These are phyloP conservation scores for Acanthamoeba castellanii DNA, from an alignment of 208 protist genomes.

Conservation along the genomic window DNA sequence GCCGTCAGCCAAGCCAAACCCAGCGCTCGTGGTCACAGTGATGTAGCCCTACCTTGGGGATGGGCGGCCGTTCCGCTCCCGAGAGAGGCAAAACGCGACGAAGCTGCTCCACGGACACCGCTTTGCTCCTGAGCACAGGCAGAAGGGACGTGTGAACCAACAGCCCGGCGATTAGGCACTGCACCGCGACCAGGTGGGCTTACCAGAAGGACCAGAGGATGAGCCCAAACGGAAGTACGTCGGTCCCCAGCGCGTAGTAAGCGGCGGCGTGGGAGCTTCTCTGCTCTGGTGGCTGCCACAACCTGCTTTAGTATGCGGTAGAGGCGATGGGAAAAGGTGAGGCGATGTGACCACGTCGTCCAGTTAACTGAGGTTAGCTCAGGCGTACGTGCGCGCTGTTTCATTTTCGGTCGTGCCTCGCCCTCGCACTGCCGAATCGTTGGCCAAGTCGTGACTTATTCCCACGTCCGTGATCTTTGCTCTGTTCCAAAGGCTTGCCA, in stretches of 20 bases:
- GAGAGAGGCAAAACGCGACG: not conserved
- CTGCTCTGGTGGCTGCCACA: slow-evolving; percentile 39
- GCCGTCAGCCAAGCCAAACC: not conserved
- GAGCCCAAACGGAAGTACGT: slow-evolving; percentile 18
- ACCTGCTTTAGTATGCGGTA: not conserved
- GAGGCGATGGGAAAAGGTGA: not conserved
- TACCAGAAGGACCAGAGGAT: slow-evolving; percentile 32
- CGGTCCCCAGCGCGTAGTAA: not conserved
- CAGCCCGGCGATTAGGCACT: too few relatives aligned
- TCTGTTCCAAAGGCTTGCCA: not conserved
- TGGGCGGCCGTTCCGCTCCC: not conserved
- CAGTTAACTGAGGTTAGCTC: not conserved
- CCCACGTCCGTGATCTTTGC: slow-evolving; percentile 21
- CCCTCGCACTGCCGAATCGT: not conserved
- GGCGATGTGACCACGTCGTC: not conserved
- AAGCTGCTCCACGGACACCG: not conserved
- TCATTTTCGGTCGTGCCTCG: not conserved
- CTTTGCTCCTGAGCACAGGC: not conserved
- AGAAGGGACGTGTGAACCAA: not conserved
- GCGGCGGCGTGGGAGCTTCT: not conserved
- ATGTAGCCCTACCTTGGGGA: not conserved
- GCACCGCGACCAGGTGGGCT: not conserved
- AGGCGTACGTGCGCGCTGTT: not conserved
- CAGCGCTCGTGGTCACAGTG: not conserved
- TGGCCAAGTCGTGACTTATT: not conserved